Base-by-base conservation (phyloP, 257 asterid species). In the Orobanche coerulescens region DNA sequence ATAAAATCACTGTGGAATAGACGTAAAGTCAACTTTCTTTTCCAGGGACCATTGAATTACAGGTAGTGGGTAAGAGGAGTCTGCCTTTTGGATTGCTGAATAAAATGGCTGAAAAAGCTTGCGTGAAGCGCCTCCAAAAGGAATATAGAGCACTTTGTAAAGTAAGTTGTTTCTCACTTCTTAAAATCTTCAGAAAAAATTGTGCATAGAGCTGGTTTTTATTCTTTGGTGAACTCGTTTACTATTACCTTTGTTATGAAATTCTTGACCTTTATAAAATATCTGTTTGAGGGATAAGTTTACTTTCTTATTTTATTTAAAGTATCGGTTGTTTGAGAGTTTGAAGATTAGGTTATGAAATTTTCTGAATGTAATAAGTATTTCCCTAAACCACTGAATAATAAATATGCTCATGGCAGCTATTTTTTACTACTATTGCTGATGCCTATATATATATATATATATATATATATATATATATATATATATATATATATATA, bases 81-180 rank as follows among this genome's bases (percentile, higher is more conserved):
- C 62, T 24, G 31, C 46, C 42, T 56, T 59, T 61, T 30, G 6
- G 6, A 26, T 30, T 65, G 31, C 46, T 23, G 43, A n/a, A 53
- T 24, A 33, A 19, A 74, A 93, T 93, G 99, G 80, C 96, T 46
- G 90, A 80, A 71, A 89, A 72, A 48, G 91, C 87, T 10, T 92
- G 98, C 49, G 89, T 89, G 33, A 87, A 86, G 81, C 97, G 99
- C 69, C 95, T 94, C 30, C 99, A 87, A 73, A 94, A 90, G 79
- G 99, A 94, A 78, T 90, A 84, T 72, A 79, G 97, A 83, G 82
- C 97, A 60, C 94, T 94, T 39, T 87, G 94, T 72, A 90, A 94
- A 76, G 99, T 94, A 78, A 72, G 93, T 44, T 14, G 44, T 33
- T 62, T 20, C 53, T 58, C 51, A 43, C 37, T 47, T 70, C 18